Evolutionary conservation across 2,329 filamentous ascomycete genomes (phyloP).

Genomic region (Phialocephala sp.): DNA sequence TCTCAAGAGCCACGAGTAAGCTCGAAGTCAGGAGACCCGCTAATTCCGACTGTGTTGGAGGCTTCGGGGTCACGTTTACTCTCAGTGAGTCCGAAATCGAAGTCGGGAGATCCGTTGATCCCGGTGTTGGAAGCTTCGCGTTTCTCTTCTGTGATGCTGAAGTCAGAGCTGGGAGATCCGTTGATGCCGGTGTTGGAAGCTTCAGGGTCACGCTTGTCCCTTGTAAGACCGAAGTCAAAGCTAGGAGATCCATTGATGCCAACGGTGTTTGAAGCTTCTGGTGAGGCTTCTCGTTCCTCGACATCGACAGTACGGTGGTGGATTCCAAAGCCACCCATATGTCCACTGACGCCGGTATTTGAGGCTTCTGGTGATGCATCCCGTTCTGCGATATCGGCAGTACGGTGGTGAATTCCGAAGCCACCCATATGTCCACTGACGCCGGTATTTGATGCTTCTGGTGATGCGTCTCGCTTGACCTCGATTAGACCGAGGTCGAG

Average conservation of each 20-base stretch:
- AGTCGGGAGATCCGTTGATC: neutral
- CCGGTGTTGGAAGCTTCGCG: slow-evolving; percentile 6
- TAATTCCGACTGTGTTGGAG: neutral
- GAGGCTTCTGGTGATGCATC: neutral
- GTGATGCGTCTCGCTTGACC: neutral
- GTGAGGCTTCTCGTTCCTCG: neutral
- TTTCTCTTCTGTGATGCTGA: neutral
- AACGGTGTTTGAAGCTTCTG: neutral
- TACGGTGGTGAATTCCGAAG: neutral
- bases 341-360: slow-evolving; percentile 5
- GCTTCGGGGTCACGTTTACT: neutral
- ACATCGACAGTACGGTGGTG: neutral
- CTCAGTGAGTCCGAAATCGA: neutral
- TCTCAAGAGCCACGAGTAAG: neutral
- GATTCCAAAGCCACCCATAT: neutral
- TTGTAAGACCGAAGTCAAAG: neutral
- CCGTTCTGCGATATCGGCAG: neutral
- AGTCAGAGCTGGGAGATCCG: neutral
- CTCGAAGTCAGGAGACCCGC: neutral
- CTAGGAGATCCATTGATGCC: neutral
- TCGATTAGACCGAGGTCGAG: neutral
- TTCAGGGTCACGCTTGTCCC: neutral
- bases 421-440: neutral
- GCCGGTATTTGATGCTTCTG: neutral
- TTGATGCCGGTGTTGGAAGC: neutral